Base-by-base conservation (phyloP, 139 green algal genomes). In the Coccomyxa sp. region DNA sequence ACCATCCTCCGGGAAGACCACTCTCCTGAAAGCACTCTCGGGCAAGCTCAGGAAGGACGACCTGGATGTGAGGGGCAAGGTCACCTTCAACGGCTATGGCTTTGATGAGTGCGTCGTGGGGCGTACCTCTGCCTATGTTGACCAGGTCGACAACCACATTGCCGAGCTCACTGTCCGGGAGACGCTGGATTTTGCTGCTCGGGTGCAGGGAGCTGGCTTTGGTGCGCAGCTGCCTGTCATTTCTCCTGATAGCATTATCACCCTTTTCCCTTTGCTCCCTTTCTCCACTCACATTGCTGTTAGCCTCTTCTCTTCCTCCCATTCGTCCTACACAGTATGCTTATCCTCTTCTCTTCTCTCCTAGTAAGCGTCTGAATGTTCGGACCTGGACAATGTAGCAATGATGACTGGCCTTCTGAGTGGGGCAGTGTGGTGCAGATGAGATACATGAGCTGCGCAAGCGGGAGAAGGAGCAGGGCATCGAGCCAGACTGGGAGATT, bases 41-140 rank as follows among this genome's bases (percentile, higher is more conserved):
- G 90, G 88, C 74, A 82, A 84, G 79, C 59, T 87, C 14, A 66
- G 28, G 18, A 71, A 71, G 63, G 63, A 21, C 63, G 63, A 71
- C 63, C 63, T 74, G n/a, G 59, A 82, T 59, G 17, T 79, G 16
- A 31, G 58, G 21, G 79, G 85, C 28, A 76, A 85, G 38, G 76
- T 93, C 27, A 88, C 68, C 15, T 93, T 92, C 82, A 93, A 92
- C 75, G 90, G 90, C 38, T 59, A 83, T n/a, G 63, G 28, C 58
- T 66, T 91, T 45, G 78, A 88, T 78, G 83, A 93, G 78, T 94
- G 93, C 75, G 58, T 89, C n/a, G 82, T 87, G 27, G 83, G 86
- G 84, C 87, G 88, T 74, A 89, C 86, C 0, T 84, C 88, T 0
- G 76, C 87, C 59, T 93, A 92, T 75, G 84, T 93, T 45, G 82